These are phyloP conservation scores for Vigna hirtella DNA, from an alignment of 306 rosid genomes.

Conservation along the genomic window DNA sequence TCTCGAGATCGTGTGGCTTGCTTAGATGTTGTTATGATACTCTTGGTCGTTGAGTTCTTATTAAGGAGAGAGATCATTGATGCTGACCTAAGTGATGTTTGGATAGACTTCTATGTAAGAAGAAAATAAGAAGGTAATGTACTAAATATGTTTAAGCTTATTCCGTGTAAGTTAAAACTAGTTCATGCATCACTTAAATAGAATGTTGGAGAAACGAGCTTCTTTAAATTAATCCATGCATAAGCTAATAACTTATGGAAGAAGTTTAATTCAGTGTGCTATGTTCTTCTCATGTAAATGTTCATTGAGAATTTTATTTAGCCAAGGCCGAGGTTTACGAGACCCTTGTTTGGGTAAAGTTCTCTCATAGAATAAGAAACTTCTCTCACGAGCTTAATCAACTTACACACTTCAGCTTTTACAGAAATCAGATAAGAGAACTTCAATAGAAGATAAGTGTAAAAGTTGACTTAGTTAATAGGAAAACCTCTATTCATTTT, in stretches of 20 bases:
- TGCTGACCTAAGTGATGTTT: not conserved
- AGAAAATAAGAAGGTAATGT: not conserved
- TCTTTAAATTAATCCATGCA: not conserved
- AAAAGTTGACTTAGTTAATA: not conserved
- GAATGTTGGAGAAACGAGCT: not conserved
- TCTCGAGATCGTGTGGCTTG: conserved; percentile 12
- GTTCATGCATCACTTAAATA: not conserved
- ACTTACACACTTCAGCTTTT: not conserved
- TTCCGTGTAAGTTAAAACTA: not conserved
- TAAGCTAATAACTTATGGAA: not conserved
- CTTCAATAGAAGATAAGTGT: not conserved
- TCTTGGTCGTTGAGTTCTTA: not conserved
- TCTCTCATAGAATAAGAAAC: not conserved
- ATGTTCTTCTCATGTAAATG: not conserved
- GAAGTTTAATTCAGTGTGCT: not conserved
- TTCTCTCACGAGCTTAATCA: not conserved
- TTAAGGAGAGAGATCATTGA: not conserved
- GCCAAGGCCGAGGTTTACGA: not conserved
- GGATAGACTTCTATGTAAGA: not conserved
- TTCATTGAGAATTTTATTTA: not conserved
- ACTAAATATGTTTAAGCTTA: not conserved
- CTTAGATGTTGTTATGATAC: conserved; percentile 19
- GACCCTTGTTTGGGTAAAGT: not conserved
- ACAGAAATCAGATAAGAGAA: not conserved
- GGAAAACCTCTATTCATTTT: not conserved